These are phyloP conservation scores for Talaromyces trachyspermus DNA, from an alignment of 495 filamentous ascomycete species.

Conservation along the genomic window DNA sequence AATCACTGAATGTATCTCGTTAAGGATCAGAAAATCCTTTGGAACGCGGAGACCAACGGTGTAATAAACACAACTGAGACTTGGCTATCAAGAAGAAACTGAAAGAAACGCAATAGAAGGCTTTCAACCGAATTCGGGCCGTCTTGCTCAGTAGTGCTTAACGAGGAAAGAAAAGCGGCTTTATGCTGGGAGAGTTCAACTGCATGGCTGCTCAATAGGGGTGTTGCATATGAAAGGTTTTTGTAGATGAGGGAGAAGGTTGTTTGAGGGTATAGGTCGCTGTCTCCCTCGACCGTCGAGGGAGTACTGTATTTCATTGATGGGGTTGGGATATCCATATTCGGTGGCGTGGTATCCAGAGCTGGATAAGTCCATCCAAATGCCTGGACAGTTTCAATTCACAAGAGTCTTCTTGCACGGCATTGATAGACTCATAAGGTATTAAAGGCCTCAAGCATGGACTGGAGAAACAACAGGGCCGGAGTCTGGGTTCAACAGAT, in stretches of 20 bases:
- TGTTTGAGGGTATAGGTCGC: not conserved
- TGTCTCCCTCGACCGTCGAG: not conserved
- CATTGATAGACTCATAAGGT: too few species aligned
- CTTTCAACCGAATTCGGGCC: not conserved
- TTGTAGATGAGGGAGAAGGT: conserved; percentile 1
- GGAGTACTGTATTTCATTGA: conserved; percentile 2
- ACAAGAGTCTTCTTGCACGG: too few species aligned
- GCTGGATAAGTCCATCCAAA: not conserved
- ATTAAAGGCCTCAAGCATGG: too few species aligned
- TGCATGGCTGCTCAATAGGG: not conserved
- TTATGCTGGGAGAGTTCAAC: not conserved
- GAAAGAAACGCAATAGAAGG: conserved; percentile 5
- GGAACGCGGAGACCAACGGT: not conserved
- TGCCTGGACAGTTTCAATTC: not conserved
- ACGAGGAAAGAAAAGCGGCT: not conserved
- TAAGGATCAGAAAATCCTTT: not conserved
- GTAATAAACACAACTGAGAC: not conserved
- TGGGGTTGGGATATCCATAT: not conserved
- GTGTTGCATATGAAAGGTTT: not conserved
- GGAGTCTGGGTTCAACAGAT: too few species aligned
- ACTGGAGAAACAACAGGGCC: too few species aligned
- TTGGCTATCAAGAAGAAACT: conserved; percentile 12
- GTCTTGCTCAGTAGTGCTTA: not conserved
- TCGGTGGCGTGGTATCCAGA: not conserved
- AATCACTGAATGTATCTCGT: conserved; percentile 17